Evolutionary conservation across 495 filamentous ascomycete species (phyloP).

Genomic region (Penicillium bovifimosum): DNA sequence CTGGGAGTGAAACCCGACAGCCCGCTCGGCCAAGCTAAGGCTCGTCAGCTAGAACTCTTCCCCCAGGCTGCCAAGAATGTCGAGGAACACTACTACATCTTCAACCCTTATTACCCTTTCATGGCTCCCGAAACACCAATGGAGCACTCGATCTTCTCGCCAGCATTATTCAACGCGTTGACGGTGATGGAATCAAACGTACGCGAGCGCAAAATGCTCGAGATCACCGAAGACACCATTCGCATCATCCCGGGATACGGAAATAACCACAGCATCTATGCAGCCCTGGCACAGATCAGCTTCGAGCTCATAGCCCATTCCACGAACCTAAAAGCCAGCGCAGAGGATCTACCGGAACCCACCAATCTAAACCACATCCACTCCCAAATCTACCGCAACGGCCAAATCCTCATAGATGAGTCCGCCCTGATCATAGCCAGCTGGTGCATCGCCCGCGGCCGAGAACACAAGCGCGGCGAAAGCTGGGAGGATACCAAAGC

Average conservation of each 20-base stretch:
- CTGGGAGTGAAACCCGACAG: constrained; percentile 39
- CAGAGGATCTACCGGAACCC: constrained; percentile 22
- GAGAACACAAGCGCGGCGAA: constrained; percentile 23
- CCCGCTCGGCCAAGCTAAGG: constrained; percentile 35
- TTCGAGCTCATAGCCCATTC: constrained; percentile 43
- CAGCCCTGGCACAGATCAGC: constrained; percentile 37
- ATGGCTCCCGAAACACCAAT: constrained; percentile 29
- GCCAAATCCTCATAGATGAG: constrained; percentile 36
- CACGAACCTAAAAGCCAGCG: constrained; percentile 27
- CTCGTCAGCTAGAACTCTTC: constrained; percentile 31
- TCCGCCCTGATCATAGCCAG: constrained; percentile 38
- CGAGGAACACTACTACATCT: constrained; percentile 45
- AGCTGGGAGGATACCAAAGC: constrained; percentile 32
- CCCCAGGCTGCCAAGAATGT: constrained; percentile 24
- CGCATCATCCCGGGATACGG: constrained; percentile 32
- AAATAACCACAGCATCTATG: constrained; percentile 33
- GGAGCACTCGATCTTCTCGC: constrained; percentile 44
- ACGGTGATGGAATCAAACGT: constrained; percentile 39
- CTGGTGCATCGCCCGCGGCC: constrained; percentile 35
- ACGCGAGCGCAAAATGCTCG: constrained; percentile 34
- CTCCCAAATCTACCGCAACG: constrained; percentile 40
- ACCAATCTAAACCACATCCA: constrained; percentile 37
- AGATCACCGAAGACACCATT: constrained; percentile 31
- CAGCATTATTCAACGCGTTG: constrained; percentile 40
- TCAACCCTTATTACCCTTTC: constrained; percentile 42